Base-by-base conservation (phyloP, 2,329 filamentous ascomycete species). In the Pseudomassariella vexata region DNA sequence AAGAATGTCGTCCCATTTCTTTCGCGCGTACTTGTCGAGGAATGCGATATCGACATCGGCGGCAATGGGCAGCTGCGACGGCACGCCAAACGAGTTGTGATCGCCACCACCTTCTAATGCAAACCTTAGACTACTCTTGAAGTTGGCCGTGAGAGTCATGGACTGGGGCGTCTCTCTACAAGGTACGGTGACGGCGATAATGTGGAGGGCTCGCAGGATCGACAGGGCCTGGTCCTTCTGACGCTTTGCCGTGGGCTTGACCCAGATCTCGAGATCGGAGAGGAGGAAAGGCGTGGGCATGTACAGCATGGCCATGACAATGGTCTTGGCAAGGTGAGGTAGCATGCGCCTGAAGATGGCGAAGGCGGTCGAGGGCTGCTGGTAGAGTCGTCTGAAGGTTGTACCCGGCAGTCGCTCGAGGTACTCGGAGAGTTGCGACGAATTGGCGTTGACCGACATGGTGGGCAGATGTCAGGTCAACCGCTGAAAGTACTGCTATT, bases 311-410 rank as follows among this genome's bases (percentile, higher is more conserved):
- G 85, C 85, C 82, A 95, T 95, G 39, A 98, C 90, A 51, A 98
- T 83, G 11, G 81, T 87, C 70, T 98, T 96, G 47, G 92, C 90
- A 40, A 96, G 65, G 53, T 94, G 85, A 36, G 92, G 87, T 37
- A 98, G 75, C 88, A 98, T 95, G 64, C 92, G 89, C 46, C 92
- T 79, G 59, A 96, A 96, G 51, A 98, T 89, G 45, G 92, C 92
- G 45, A 98, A 79, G 22, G 89, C 85, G 2, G 92, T 95, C 24
- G 90, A 94, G 19, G 92, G 92, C 68, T 95, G 89, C 64, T 89
- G 84, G 70, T 98, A 98, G 27, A 98, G 74, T 59, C 86, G 84
- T 55, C 79, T 78, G 60, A 96, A 95, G 21, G 87, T 94, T 24
- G 85, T 87, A 42, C 89, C 87, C 30, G 85, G 85, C 51, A 94